Percentiles rank a stretch among this genome's conserved stretches.
These are phyloP conservation scores for Exophiala lecanii-corni DNA, from an alignment of 2,329 filamentous ascomycete genomes.

Conservation along the genomic window DNA sequence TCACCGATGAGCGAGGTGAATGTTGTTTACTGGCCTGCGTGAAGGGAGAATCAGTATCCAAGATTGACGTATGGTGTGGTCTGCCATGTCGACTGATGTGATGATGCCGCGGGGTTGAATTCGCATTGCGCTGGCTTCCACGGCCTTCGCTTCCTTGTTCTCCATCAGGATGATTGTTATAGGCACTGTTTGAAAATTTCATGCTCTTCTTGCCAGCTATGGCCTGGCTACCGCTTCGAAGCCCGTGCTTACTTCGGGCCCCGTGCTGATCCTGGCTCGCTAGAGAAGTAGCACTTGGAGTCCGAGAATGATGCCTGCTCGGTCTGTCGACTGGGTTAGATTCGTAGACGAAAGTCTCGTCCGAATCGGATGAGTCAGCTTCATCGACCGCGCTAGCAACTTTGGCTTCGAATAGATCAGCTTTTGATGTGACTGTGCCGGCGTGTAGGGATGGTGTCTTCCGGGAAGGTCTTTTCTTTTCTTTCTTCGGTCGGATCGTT, in stretches of 20 bases:
- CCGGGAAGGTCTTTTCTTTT: conserved; percentile 73
- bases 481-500: conserved; percentile 90
- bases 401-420: conserved; percentile 96
- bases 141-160: conserved; percentile 65
- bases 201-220: conserved; percentile 81
- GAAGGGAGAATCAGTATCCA: conserved; percentile 75
- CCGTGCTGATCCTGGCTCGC: conserved; percentile 46
- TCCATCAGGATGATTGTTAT: conserved; percentile 58
- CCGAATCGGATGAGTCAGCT: conserved; percentile 92
- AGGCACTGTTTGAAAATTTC: conserved; percentile 85
- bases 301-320: conserved; percentile 82
- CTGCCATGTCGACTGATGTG: conserved; percentile 77
- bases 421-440: conserved; percentile 76
- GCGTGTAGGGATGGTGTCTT: conserved; percentile 59
- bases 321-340: conserved; percentile 75
- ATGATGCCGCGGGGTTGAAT: conserved; percentile 65
- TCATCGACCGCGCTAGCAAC: conserved; percentile 95
- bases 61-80: conserved; percentile 64
- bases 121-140: conserved; percentile 56
- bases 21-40: conserved; percentile 62
- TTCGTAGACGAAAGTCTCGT: conserved; percentile 98
- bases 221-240: conserved; percentile 60
- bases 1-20: conserved; percentile 49
- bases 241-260: conserved; percentile 57
- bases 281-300: conserved; percentile 83